Conservation (phyloP, 139 green algal genomes). For the Chlorella sp. region DNA sequence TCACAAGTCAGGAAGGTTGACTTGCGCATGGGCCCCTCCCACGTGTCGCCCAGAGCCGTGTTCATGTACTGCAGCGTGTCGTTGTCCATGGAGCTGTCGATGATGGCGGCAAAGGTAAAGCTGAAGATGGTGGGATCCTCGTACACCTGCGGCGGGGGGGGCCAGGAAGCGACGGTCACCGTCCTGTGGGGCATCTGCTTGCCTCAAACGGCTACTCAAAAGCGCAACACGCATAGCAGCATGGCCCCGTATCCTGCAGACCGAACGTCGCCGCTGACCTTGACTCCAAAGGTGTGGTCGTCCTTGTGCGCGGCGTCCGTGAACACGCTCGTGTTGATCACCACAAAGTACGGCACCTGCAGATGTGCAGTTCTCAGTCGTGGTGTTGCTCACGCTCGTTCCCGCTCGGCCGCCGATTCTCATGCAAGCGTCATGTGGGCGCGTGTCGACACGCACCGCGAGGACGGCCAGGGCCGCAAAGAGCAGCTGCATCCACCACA, state of each 20-base stretch:
- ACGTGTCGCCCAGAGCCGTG: constrained; percentile 2
- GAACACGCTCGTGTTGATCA: constrained; percentile 17
- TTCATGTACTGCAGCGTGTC: constrained; percentile 24
- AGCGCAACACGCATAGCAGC: neutral
- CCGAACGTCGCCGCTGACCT: too few species aligned
- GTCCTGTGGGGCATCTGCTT: too few species aligned
- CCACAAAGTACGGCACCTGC: constrained; percentile 11
- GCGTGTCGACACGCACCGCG: neutral
- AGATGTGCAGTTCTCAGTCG: too few species aligned
- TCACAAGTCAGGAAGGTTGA: constrained; percentile 15
- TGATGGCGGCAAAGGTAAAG: constrained; percentile 18
- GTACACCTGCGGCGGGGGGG: constrained; percentile 18
- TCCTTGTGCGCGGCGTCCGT: constrained; percentile 11
- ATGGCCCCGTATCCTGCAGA: neutral
- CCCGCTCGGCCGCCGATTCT: too few species aligned
- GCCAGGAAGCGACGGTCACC: too few species aligned
- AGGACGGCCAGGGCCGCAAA: neutral
- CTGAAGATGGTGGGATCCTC: neutral
- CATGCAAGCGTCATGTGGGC: too few species aligned
- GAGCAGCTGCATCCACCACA: neutral
- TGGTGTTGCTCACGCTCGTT: too few species aligned
- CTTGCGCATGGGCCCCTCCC: constrained; percentile 17
- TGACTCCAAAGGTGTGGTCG: constrained; percentile 14
- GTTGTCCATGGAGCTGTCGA: constrained; percentile 10
- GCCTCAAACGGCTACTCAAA: too few species aligned